A percentile compares a stretch with the other conserved stretches of the same genome.
phyloP scores from a whole-genome alignment of 2,329 filamentous ascomycete species.

The Cercospora sp. region DNA sequence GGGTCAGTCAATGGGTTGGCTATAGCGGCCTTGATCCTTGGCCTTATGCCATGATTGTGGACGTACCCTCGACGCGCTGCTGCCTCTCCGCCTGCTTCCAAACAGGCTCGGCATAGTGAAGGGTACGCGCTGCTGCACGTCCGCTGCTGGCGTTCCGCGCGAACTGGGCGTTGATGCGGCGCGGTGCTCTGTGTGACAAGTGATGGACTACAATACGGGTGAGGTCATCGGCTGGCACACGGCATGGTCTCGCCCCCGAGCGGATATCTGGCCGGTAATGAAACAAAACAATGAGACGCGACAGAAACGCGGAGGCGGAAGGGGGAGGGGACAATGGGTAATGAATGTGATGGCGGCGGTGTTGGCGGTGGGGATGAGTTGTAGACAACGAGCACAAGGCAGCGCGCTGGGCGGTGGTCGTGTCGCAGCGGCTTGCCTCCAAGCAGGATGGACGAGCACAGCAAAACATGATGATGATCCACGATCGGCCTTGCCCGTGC shows the following conservation, averaged over 20 bases:
- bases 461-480: neutral
- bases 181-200: neutral
- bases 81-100: conserved; percentile 23
- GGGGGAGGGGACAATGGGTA: neutral
- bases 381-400: neutral
- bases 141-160: neutral
- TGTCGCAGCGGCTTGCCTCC: neutral
- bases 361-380: neutral
- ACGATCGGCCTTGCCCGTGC: neutral
- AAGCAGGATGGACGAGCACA: neutral
- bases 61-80: conserved; percentile 24
- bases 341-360: neutral
- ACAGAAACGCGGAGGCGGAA: neutral
- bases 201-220: neutral
- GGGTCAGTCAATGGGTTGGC: conserved; percentile 7
- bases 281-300: conserved; percentile 2
- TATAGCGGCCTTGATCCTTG: neutral
- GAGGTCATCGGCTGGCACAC: conserved; percentile 9
- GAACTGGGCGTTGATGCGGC: neutral
- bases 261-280: neutral
- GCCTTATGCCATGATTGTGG: neutral
- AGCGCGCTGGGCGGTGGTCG: neutral
- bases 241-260: conserved; percentile 1
- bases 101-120: conserved; percentile 23
- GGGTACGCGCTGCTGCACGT: neutral